Evolutionary conservation across 176 grass and related monocot species (phyloP).

Genomic region (Secale cereale): DNA sequence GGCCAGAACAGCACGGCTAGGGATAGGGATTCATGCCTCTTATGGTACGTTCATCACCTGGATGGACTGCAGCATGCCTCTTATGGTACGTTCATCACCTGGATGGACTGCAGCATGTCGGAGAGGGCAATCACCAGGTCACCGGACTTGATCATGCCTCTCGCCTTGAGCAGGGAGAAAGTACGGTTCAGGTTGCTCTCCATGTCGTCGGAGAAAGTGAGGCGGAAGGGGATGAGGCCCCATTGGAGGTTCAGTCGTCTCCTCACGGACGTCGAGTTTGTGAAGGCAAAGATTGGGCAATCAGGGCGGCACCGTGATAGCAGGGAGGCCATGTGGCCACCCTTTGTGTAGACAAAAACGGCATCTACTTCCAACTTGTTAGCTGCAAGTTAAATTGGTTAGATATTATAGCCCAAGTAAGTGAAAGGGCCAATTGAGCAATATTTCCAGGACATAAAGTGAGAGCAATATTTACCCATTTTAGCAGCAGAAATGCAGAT

Average conservation of each 20-base stretch:
- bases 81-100: conserved; percentile 97
- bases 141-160: conserved; percentile 87
- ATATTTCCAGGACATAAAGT: not conserved
- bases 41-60: conserved; percentile 98
- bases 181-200: conserved; percentile 96
- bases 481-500: conserved; percentile 98
- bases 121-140: conserved; percentile 92
- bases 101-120: conserved; percentile 97
- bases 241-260: conserved; percentile 87
- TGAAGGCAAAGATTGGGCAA: conserved; percentile 95
- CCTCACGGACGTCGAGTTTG: conserved; percentile 58
- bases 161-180: conserved; percentile 88
- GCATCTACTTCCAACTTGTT: conserved; percentile 93
- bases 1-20: not conserved
- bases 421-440: not conserved
- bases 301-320: conserved; percentile 84
- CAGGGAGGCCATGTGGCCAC: conserved; percentile 86
- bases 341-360: conserved; percentile 78
- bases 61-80: conserved; percentile 68
- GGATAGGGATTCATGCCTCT: not conserved
- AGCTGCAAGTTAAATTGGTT: conserved; percentile 46
- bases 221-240: conserved; percentile 90
- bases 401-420: not conserved
- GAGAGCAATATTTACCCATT: conserved; percentile 58
- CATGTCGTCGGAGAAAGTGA: conserved; percentile 78